These are phyloP conservation scores for Lachnellula occidentalis DNA, from an alignment of 2,329 filamentous ascomycete species.

Conservation along the genomic window DNA sequence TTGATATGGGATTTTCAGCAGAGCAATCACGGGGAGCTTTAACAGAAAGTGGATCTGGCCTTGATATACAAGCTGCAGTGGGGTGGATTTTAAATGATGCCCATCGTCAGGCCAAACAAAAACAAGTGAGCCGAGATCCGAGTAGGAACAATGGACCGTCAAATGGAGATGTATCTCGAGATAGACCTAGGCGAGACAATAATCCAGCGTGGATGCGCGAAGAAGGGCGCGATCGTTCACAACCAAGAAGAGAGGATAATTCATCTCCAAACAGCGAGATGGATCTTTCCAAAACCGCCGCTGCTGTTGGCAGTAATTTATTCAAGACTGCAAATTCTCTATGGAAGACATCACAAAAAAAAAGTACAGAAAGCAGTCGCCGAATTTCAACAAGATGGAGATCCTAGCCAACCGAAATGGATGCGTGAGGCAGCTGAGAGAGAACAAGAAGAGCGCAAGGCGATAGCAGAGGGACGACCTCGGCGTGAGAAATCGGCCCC, in stretches of 20 bases:
- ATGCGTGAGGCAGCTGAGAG: conserved; percentile 64
- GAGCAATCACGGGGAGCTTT: conserved; percentile 80
- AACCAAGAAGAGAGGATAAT: conserved; percentile 45
- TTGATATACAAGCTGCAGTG: conserved; percentile 80
- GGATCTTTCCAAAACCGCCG: conserved; percentile 75
- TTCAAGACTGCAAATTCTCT: conserved; percentile 92
- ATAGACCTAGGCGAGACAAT: conserved; percentile 34
- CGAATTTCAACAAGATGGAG: conserved; percentile 70
- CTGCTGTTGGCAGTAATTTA: conserved; percentile 74
- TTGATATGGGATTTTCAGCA: conserved; percentile 89
- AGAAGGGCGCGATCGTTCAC: conserved; percentile 41
- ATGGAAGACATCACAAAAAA: conserved; percentile 94
- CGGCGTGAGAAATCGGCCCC: conserved; percentile 16
- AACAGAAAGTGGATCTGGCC: conserved; percentile 70
- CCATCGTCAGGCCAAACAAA: conserved; percentile 74
- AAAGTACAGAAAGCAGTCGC: conserved; percentile 87
- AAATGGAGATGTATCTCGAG: conserved; percentile 21
- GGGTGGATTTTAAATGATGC: conserved; percentile 89
- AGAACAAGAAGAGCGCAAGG: conserved; percentile 34
- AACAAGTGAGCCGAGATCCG: conserved; percentile 47
- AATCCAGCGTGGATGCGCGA: conserved; percentile 60
- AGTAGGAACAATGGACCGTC: conserved; percentile 19
- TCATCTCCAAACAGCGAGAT: conserved; percentile 55
- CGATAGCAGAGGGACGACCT: conserved; percentile 28
- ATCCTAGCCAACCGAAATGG: conserved; percentile 85